Percentiles rank a stretch among this genome's conserved stretches.
Evolutionary conservation across 1,139 yeast species (phyloP).

Genomic region (Hansenula sp.): DNA sequence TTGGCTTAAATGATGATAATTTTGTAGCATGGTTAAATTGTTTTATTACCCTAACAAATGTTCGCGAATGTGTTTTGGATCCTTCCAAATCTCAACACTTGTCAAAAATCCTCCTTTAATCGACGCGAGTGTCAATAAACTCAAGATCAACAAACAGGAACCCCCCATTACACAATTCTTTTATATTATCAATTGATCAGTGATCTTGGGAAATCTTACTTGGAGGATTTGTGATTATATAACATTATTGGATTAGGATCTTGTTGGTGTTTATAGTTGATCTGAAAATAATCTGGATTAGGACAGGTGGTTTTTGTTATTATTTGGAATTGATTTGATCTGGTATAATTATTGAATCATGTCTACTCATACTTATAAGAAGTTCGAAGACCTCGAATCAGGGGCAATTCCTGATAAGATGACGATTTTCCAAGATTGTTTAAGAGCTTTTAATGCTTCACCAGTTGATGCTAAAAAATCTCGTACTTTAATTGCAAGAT

Average conservation of each 20-base stretch:
- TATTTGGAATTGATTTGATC: neutral
- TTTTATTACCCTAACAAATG: too few relatives aligned
- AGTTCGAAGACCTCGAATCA: conserved; percentile 71
- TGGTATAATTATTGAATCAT: conserved; percentile 37
- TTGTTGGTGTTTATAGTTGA: too few relatives aligned
- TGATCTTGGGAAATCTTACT: too few relatives aligned
- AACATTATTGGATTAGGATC: too few relatives aligned
- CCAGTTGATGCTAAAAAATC: conserved; percentile 89
- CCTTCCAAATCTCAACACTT: conserved; percentile 1
- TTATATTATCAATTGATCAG: neutral
- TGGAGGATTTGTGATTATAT: too few relatives aligned
- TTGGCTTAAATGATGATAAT: too few relatives aligned
- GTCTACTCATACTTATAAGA: conserved; percentile 82
- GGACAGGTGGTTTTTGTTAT: too few relatives aligned
- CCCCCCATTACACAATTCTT: too few relatives aligned
- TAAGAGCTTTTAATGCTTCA: conserved; percentile 87
- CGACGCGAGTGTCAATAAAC: neutral
- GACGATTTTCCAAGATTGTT: conserved; percentile 96
- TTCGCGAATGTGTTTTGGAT: conserved; percentile 1
- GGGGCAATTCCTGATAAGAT: conserved; percentile 81
- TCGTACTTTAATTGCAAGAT: conserved; percentile 69
- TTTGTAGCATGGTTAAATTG: too few relatives aligned
- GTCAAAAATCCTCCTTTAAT: conserved; percentile 1
- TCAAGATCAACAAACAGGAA: neutral
- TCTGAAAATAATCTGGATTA: too few relatives aligned